These are phyloP conservation scores for Chamaecyparis obtusa DNA, from an alignment of 75 land plant species.

Conservation along the genomic window DNA sequence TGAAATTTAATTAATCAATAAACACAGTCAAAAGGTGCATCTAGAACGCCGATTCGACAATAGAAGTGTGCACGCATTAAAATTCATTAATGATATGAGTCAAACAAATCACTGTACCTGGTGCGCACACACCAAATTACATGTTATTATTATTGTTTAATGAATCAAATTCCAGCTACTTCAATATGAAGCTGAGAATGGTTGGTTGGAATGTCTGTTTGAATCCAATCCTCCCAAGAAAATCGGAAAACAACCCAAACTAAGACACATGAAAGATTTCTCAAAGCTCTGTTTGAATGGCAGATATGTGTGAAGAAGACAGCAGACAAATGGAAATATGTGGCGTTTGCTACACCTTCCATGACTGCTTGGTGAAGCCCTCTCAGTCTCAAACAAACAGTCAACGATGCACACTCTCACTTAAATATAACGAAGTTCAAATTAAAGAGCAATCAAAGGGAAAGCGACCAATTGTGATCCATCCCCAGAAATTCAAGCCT, in stretches of 20 bases:
- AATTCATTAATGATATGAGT: no score
- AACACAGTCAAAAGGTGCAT: no score
- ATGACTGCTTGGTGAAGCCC: not conserved
- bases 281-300: not conserved
- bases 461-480: not conserved
- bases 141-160: no score
- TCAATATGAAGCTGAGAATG: not conserved
- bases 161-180: not conserved
- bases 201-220: not conserved
- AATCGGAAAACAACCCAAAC: not conserved
- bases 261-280: not conserved
- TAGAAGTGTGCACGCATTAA: no score
- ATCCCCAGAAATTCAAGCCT: no score
- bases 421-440: not conserved
- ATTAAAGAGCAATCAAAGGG: not conserved
- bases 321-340: not conserved
- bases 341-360: not conserved
- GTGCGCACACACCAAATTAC: no score
- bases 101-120: no score
- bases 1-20: no score
- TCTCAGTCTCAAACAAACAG: not conserved
- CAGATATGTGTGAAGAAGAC: not conserved
- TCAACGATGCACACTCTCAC: not conserved
- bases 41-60: no score
- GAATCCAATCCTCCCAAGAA: not conserved